Base-by-base conservation (phyloP, 495 filamentous ascomycete genomes). In the Penicillium silybi region DNA sequence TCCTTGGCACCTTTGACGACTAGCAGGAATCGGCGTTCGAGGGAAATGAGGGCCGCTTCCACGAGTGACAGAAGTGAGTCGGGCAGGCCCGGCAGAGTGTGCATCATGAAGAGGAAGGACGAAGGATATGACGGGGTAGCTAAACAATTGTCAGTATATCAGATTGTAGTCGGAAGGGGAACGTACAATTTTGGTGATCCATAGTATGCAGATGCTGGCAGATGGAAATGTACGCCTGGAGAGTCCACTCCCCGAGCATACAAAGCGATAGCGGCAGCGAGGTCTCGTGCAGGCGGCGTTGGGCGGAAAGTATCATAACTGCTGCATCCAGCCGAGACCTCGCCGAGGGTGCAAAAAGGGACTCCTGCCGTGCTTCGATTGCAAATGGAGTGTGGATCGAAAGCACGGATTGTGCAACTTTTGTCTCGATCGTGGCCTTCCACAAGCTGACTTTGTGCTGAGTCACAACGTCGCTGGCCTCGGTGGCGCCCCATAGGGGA, bases 1-100 rank as follows among this genome's bases (percentile, higher is more conserved):
- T 76, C 71, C 42, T 74, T 76, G 3, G 71, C 70, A 0, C 73
- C 71, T 42, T 76, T 76, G 46, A 72, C 61, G 6, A 76, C 59
- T 7, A 69, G 53, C 13, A 70, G 52, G 34, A 67, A 65, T 1
- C 66, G 66, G 7, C 49, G 50, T 53, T 76, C 71, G 1, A 76
- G 58, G 15, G 61, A 65, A 25, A 64, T 41, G n/a, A 76, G 55
- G 16, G 57, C 59, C 17, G 59, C 57, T 42, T 76, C 73, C 11
- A 69, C 65, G 10, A 76, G 62, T 0, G 67, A 58, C 4, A 74
- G 49, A 6, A 76, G 53, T 0, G 67, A 66, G 16, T 76, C 70
- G 7, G 68, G 61, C 1, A 76, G 52, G 1, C 66, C 70, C 0
- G 68, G 66, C 6, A 76, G 51, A 13, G 55, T 63, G 11, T 61